Conservation (phyloP, 2,329 filamentous ascomycete genomes). For the Plectosphaerella plurivora region DNA sequence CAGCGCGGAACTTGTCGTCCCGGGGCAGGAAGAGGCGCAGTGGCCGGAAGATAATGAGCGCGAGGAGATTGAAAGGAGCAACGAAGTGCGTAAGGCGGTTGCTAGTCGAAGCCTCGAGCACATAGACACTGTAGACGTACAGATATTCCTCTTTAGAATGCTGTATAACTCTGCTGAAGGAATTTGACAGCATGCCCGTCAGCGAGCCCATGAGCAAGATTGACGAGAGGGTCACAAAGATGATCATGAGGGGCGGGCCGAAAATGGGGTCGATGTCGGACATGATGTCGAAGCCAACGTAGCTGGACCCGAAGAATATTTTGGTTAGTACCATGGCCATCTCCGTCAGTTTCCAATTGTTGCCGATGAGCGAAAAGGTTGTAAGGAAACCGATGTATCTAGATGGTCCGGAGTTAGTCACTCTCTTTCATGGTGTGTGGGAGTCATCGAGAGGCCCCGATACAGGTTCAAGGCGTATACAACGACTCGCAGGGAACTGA, state of each 20-base stretch:
- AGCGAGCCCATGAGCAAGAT: constrained; percentile 75
- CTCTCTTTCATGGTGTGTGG: too few species aligned
- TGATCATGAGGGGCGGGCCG: constrained; percentile 59
- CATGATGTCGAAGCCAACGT: constrained; percentile 69
- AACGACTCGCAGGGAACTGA: too few species aligned
- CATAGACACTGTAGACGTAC: constrained; percentile 67
- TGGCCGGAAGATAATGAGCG: constrained; percentile 67
- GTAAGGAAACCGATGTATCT: constrained; percentile 81
- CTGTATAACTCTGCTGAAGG: too few species aligned
- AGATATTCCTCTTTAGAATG: constrained; percentile 74
- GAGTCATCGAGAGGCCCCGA: too few species aligned
- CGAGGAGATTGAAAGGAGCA: constrained; percentile 69
- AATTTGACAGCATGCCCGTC: constrained; percentile 74
- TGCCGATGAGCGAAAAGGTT: constrained; percentile 75
- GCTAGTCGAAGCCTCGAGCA: constrained; percentile 62
- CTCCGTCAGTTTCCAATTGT: constrained; percentile 60
- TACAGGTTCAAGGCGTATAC: too few species aligned
- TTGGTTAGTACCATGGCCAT: constrained; percentile 77
- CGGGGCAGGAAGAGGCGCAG: constrained; percentile 64
- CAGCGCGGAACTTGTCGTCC: constrained; percentile 56
- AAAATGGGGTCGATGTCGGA: constrained; percentile 54
- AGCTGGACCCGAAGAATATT: constrained; percentile 76
- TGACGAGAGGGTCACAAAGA: constrained; percentile 74
- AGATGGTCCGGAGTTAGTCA: too few species aligned
- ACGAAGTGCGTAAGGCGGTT: constrained; percentile 65